Conservation (phyloP, 495 filamentous ascomycete species). For the Penicillium odoratum region DNA sequence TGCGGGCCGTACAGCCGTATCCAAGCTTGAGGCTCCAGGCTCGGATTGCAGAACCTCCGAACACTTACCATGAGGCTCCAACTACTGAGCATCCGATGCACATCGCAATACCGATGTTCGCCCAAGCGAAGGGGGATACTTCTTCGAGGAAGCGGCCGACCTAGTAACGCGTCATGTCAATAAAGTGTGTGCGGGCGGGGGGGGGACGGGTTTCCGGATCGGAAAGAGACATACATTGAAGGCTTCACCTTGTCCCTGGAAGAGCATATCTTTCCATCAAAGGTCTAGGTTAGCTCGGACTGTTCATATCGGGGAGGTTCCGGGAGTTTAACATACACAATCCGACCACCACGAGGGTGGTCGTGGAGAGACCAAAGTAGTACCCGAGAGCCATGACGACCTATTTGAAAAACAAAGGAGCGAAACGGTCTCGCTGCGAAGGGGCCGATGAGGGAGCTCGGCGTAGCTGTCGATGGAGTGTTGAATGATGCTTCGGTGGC, state of each 20-base stretch:
- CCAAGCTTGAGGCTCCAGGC: background rate
- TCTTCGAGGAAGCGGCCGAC: slow-evolving; percentile 93
- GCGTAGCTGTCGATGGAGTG: slow-evolving; percentile 21
- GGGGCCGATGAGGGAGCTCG: slow-evolving; percentile 21
- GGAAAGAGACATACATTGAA: slow-evolving; percentile 74
- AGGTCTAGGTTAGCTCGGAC: slow-evolving; percentile 36
- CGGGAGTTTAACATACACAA: slow-evolving; percentile 63
- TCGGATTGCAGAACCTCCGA: background rate
- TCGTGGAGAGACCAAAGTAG: slow-evolving; percentile 65
- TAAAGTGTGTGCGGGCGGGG: slow-evolving; percentile 2
- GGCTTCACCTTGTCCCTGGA: slow-evolving; percentile 90
- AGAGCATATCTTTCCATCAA: slow-evolving; percentile 80
- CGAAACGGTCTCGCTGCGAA: slow-evolving; percentile 23
- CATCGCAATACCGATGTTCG: slow-evolving; percentile 83
- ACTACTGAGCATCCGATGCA: slow-evolving; percentile 96
- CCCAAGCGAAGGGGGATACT: slow-evolving; percentile 94
- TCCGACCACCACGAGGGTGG: slow-evolving; percentile 78
- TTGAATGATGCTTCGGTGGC: slow-evolving; percentile 26
- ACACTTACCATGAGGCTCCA: slow-evolving; percentile 89
- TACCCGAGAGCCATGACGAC: slow-evolving; percentile 59
- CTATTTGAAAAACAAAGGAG: slow-evolving; percentile 29
- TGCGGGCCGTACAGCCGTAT: background rate
- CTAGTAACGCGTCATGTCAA: slow-evolving; percentile 46
- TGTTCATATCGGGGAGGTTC: slow-evolving; percentile 13
- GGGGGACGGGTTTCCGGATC: background rate